A percentile compares a stretch with the other conserved stretches of the same genome.
Evolutionary conservation across 768 basidiomycete species (phyloP).

Genomic region (Naganishia randhawae): DNA sequence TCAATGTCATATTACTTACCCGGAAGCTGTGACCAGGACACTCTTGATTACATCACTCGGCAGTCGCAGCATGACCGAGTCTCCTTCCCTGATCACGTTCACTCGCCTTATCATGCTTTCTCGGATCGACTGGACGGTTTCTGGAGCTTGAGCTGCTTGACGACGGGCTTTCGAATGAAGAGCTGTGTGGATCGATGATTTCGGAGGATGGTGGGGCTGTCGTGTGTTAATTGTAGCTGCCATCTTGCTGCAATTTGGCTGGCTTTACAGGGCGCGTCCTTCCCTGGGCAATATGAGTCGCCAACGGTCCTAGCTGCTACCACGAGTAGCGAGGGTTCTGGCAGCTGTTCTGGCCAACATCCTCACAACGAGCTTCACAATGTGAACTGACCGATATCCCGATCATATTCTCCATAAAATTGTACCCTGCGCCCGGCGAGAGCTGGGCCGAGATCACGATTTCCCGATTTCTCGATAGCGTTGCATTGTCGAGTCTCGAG

Average conservation of each 20-base stretch:
- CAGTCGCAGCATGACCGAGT: constrained; percentile 72
- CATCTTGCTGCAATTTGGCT: background rate
- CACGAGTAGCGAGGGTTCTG: too few species aligned
- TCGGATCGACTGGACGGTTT: constrained; percentile 8
- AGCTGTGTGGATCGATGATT: constrained; percentile 14
- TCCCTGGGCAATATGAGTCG: too few species aligned
- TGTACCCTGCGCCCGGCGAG: too few species aligned
- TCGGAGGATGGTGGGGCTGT: constrained; percentile 7
- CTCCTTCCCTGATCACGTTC: constrained; percentile 60
- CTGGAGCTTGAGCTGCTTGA: constrained; percentile 14
- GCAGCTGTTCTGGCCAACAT: too few species aligned
- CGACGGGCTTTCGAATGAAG: constrained; percentile 15
- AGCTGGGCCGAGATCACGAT: too few species aligned
- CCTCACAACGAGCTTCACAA: too few species aligned
- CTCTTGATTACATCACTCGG: constrained; percentile 76
- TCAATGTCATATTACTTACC: constrained; percentile 55
- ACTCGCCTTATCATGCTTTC: constrained; percentile 32
- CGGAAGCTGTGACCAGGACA: constrained; percentile 66
- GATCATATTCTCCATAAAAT: too few species aligned
- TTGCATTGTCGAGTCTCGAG: too few species aligned
- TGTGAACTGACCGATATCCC: too few species aligned
- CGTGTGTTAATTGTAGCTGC: constrained; percentile 2
- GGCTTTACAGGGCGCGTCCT: too few species aligned
- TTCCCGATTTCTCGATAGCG: too few species aligned
- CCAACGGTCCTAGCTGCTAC: too few species aligned